A percentile compares a stretch with the other conserved stretches of the same genome.
These are phyloP conservation scores for Onygenales sp. DNA, from an alignment of 2,329 filamentous ascomycete genomes.

Conservation along the genomic window DNA sequence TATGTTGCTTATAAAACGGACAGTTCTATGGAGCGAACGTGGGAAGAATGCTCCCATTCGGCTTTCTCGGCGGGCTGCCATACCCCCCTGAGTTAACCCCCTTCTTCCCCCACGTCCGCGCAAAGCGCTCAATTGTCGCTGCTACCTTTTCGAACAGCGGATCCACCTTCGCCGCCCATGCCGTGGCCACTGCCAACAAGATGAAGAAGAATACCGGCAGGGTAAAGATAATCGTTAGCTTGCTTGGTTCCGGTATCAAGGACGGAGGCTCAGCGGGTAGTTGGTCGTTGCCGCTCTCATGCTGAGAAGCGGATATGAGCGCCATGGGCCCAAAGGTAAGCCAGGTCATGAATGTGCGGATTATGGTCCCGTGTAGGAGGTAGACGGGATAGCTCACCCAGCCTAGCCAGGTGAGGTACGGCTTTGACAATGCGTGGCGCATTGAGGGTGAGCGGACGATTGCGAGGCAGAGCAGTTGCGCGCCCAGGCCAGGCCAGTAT, in stretches of 20 bases:
- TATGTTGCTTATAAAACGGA: not conserved
- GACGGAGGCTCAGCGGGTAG: not conserved
- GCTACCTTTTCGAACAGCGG: conserved; percentile 35
- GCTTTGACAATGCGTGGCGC: conserved; percentile 45
- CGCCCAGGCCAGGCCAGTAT: conserved; percentile 42
- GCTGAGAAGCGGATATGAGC: conserved; percentile 10
- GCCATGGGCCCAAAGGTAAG: conserved; percentile 43
- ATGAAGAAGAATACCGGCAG: conserved; percentile 40
- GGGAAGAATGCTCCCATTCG: not conserved
- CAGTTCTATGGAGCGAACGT: not conserved
- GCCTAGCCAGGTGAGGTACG: conserved; percentile 52
- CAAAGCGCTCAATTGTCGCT: conserved; percentile 15
- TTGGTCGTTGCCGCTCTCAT: not conserved
- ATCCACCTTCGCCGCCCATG: conserved; percentile 48
- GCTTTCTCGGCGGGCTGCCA: not conserved
- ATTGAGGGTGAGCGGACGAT: conserved; percentile 44
- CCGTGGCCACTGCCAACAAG: conserved; percentile 37
- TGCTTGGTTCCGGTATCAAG: conserved; percentile 27
- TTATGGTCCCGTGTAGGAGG: conserved; percentile 52
- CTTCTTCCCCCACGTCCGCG: conserved; percentile 13
- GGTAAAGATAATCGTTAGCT: conserved; percentile 28
- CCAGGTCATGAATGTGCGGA: conserved; percentile 52
- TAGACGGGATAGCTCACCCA: conserved; percentile 57
- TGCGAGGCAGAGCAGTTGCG: conserved; percentile 41
- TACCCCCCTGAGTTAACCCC: not conserved